Evolutionary conservation across 1,139 yeast species (phyloP).

Genomic region (Kodamaea derodonti): DNA sequence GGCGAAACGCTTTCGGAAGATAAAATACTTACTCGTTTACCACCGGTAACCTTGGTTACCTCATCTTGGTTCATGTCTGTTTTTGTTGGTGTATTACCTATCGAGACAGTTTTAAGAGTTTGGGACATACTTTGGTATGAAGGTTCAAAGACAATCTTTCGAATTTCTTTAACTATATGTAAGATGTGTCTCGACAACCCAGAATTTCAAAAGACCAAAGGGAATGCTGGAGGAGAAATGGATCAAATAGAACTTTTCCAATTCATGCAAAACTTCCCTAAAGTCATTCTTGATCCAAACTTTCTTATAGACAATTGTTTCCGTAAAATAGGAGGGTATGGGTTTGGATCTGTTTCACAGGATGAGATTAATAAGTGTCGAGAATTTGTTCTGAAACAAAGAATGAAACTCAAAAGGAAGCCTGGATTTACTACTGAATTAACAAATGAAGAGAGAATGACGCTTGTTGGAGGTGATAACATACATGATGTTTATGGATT

Average conservation of each 20-base stretch:
- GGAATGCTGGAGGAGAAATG: constrained; percentile 23
- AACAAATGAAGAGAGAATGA: constrained; percentile 39
- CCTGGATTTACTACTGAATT: constrained; percentile 29
- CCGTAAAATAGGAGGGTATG: constrained; percentile 64
- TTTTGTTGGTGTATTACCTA: constrained; percentile 82
- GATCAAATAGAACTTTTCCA: constrained; percentile 89
- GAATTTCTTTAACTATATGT: constrained; percentile 79
- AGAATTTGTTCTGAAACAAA: constrained; percentile 65
- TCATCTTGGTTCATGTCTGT: constrained; percentile 98
- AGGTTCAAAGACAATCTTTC: constrained; percentile 81
- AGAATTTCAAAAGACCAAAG: constrained; percentile 25
- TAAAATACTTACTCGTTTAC: constrained; percentile 64
- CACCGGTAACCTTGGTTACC: constrained; percentile 89
- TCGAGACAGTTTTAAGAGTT: constrained; percentile 79
- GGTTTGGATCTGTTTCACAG: constrained; percentile 71
- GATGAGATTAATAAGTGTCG: constrained; percentile 77
- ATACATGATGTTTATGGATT: constrained; percentile 49
- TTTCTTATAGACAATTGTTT: constrained; percentile 69
- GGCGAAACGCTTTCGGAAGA: constrained; percentile 51
- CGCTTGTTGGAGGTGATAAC: constrained; percentile 29
- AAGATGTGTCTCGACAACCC: constrained; percentile 68
- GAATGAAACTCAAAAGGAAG: constrained; percentile 42
- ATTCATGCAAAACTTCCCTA: constrained; percentile 79
- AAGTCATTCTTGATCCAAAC: constrained; percentile 66
- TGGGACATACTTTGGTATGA: constrained; percentile 97